Base-by-base conservation (phyloP, 768 basidiomycete genomes). In the Pholiota molesta region DNA sequence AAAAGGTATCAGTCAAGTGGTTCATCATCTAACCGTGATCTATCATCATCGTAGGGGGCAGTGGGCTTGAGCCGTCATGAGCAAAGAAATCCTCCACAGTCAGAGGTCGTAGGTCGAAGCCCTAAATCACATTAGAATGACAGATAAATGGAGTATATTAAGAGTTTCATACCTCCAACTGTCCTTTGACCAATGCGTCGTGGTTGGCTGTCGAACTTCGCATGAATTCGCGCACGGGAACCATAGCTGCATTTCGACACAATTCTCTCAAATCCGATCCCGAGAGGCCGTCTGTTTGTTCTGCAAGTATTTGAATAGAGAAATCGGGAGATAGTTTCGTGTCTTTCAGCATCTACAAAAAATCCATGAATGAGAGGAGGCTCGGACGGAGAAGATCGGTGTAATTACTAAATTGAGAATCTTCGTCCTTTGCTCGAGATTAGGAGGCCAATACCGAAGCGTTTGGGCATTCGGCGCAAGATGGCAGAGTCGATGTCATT, bases 391-490 rank as follows among this genome's bases (percentile, higher is more conserved):
- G 17, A 55, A 35, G 40, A 28, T 44, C 35, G 40, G 19, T 29
- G 54, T 45, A 72, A 83, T 55, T 66, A 95, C 95, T 62, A 99
- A 78, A 0, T 77, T 76, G 19, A 99, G 83, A 63, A 99, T 99
- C 73, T 91, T 94, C 56, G 86, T 76, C 33, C 97, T 83, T 66
- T 98, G 95, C 3, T 87, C 83, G 6, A 75, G 72, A 60, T 91
- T 86, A 3, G 97, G 97, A 98, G 79, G 5, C 85, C 81, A 60
- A 99, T 84, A 0, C 91, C 84, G 72, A 98, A 98, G 11, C 95
- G 92, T 74, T 97, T 98, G 1, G 97, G 97, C 95, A 99, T 95
- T n/a, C 96, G 89, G n/a, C 92, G 84, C 23, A 95, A 78, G 65
- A 95, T 91, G 28, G 93, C 92, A 1, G 87, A 76, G 70, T 95